Evolutionary conservation across 2,329 filamentous ascomycete species (phyloP).

Genomic region (Aspergillus sp.): DNA sequence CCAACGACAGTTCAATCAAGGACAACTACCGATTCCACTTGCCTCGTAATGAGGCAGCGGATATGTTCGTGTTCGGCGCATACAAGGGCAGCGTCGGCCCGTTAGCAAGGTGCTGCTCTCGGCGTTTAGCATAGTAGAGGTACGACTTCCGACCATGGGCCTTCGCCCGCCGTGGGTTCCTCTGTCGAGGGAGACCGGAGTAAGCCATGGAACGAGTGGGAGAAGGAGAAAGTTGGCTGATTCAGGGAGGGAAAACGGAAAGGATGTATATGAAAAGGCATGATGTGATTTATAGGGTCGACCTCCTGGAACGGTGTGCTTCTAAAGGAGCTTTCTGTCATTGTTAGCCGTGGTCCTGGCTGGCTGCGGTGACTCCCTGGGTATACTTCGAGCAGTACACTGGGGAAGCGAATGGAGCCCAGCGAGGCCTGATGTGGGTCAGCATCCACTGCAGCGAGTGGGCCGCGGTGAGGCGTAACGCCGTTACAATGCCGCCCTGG

Average conservation of each 20-base stretch:
- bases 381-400: background rate
- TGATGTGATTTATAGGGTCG: background rate
- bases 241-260: background rate
- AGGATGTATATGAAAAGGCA: background rate
- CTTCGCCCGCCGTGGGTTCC: slow-evolving; percentile 6
- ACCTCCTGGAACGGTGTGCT: background rate
- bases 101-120: slow-evolving; percentile 11
- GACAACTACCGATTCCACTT: slow-evolving; percentile 16
- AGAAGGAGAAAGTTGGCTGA: background rate
- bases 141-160: slow-evolving; percentile 10
- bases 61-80: slow-evolving; percentile 16
- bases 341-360: background rate
- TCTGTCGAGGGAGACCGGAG: slow-evolving; percentile 14
- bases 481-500: background rate
- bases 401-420: background rate
- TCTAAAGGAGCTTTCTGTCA: background rate
- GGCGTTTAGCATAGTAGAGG: slow-evolving; percentile 15
- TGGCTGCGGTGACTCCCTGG: background rate
- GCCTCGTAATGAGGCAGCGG: slow-evolving; percentile 14
- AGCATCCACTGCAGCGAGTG: background rate
- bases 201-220: slow-evolving; percentile 8
- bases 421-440: background rate
- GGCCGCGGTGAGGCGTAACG: background rate
- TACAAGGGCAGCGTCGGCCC: slow-evolving; percentile 15
- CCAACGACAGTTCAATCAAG: background rate